phyloP scores from a whole-genome alignment of 2,329 filamentous ascomycete species.

The Penicillium occitanis region DNA sequence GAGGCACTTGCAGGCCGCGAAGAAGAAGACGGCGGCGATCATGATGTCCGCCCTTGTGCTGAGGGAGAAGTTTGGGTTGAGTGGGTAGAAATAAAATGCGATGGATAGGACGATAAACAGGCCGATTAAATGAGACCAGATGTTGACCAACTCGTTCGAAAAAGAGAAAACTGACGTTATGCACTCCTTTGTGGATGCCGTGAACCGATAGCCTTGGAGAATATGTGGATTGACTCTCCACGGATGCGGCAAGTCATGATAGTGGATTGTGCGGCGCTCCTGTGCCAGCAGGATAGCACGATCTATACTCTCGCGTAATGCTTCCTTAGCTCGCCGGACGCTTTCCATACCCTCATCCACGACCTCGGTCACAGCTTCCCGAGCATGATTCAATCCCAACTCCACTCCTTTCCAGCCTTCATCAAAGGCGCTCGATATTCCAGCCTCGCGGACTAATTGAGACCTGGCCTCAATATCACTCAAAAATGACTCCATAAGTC shows the following conservation, averaged over 20 bases:
- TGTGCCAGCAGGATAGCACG: slow-evolving; percentile 71
- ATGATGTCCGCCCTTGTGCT: slow-evolving; percentile 86
- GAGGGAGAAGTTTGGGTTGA: slow-evolving; percentile 78
- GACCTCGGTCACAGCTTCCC: slow-evolving; percentile 69
- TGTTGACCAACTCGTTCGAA: slow-evolving; percentile 95
- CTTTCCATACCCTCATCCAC: slow-evolving; percentile 79
- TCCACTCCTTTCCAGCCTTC: slow-evolving; percentile 79
- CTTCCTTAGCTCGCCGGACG: slow-evolving; percentile 77
- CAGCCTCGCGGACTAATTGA: slow-evolving; percentile 69
- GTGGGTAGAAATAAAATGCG: slow-evolving; percentile 95
- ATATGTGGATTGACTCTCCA: slow-evolving; percentile 98
- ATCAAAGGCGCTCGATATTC: slow-evolving; percentile 74
- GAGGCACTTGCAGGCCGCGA: slow-evolving; percentile 90
- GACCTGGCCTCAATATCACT: slow-evolving; percentile 81
- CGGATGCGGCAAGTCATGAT: slow-evolving; percentile 84
- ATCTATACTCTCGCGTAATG: slow-evolving; percentile 80
- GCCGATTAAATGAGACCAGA: slow-evolving; percentile 92
- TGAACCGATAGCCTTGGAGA: slow-evolving; percentile 86
- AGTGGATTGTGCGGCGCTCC: slow-evolving; percentile 78
- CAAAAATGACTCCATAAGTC: slow-evolving; percentile 80
- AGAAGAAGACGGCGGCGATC: slow-evolving; percentile 92
- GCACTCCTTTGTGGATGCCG: slow-evolving; percentile 85
- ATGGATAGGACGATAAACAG: slow-evolving; percentile 83
- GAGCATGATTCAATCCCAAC: slow-evolving; percentile 71
- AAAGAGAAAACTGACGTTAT: slow-evolving; percentile 77